Conservation (phyloP, 2,329 filamentous ascomycete species). For the Claviceps sp. region DNA sequence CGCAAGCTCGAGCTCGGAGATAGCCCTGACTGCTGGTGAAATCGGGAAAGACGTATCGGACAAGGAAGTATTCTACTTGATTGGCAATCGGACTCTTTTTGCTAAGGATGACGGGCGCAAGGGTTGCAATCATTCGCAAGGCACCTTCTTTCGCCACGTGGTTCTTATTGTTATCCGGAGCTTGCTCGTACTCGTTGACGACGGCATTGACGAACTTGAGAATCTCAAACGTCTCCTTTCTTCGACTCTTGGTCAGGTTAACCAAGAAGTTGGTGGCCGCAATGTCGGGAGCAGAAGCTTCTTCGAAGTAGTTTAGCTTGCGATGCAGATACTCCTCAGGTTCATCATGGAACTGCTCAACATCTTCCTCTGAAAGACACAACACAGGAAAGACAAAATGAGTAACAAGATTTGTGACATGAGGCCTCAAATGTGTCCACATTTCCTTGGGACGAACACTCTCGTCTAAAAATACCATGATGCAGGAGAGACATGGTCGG, state of each 20-base stretch:
- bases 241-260: constrained; percentile 81
- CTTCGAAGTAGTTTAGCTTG: constrained; percentile 96
- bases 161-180: constrained; percentile 79
- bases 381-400: constrained; percentile 93
- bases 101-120: constrained; percentile 84
- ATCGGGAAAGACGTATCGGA: constrained; percentile 95
- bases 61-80: constrained; percentile 96
- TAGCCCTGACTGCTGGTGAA: constrained; percentile 89
- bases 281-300: constrained; percentile 87
- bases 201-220: constrained; percentile 90
- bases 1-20: constrained; percentile 85
- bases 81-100: constrained; percentile 98
- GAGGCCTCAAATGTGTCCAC: constrained; percentile 87
- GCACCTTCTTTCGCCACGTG: constrained; percentile 94
- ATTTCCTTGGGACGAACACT: constrained; percentile 95
- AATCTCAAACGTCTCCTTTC: constrained; percentile 92
- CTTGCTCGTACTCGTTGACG: constrained; percentile 81
- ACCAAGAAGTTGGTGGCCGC: constrained; percentile 94
- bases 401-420: constrained; percentile 83
- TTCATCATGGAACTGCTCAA: constrained; percentile 87
- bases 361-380: constrained; percentile 81
- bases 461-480: constrained; percentile 88
- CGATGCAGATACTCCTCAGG: constrained; percentile 94
- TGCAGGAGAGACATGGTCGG: constrained; percentile 86
- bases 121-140: constrained; percentile 88